phyloP scores from a whole-genome alignment of 495 filamentous ascomycete species.

The Aspergillus asperescens region DNA sequence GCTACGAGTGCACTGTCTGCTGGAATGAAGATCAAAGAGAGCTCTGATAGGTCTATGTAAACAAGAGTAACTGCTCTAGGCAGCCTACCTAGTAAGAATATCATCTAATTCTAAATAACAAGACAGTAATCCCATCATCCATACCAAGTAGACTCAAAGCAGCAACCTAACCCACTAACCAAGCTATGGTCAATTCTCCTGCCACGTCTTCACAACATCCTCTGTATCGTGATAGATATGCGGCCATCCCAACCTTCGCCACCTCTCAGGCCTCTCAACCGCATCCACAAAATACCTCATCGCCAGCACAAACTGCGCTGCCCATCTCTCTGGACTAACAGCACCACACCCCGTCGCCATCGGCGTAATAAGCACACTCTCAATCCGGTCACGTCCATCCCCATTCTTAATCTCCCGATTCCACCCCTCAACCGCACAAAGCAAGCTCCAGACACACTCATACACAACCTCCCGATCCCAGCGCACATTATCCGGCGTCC shows the following conservation, averaged over 20 bases:
- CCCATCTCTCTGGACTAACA: conserved; percentile 44
- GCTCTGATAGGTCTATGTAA: conserved; percentile 38
- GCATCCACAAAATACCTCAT: conserved; percentile 45
- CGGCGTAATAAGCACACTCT: conserved; percentile 44
- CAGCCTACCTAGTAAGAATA: no score
- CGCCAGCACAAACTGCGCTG: conserved; percentile 44
- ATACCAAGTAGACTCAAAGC: neutral
- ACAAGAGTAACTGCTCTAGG: no score
- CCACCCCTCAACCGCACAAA: conserved; percentile 41
- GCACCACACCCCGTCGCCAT: conserved; percentile 42
- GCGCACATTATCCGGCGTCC: conserved; percentile 29
- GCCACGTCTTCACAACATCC: conserved; percentile 29
- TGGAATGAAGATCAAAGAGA: conserved; percentile 44
- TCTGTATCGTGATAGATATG: conserved; percentile 20
- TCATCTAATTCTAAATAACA: no score
- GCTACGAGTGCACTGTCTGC: conserved; percentile 14
- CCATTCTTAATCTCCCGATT: conserved; percentile 25
- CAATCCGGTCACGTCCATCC: conserved; percentile 22
- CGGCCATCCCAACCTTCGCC: conserved; percentile 31
- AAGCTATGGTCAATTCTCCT: no score
- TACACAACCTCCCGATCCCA: conserved; percentile 54
- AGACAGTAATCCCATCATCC: no score
- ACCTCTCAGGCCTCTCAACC: conserved; percentile 29
- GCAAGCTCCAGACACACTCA: conserved; percentile 48
- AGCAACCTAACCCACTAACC: no score